Evolutionary conservation across 345 rosid genomes (phyloP).

Genomic region (Eucalyptus cloeziana): DNA sequence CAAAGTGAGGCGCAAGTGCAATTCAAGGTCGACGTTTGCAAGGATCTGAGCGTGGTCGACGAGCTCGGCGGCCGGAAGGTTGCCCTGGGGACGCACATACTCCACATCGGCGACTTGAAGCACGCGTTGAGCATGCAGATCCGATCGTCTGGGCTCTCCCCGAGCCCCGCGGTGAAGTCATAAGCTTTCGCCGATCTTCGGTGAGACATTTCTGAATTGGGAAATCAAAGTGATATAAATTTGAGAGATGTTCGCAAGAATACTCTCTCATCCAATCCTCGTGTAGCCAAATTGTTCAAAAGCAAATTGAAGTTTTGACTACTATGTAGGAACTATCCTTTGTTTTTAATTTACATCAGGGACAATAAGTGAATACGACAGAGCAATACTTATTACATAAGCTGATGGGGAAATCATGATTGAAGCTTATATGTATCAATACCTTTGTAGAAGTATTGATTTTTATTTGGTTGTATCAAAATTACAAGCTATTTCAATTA

Average conservation of each 20-base stretch:
- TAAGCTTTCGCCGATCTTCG: not conserved
- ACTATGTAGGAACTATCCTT: not conserved
- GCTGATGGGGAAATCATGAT: not conserved
- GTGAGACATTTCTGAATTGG: not conserved
- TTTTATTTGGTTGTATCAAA: not conserved
- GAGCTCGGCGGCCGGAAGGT: constrained; percentile 52
- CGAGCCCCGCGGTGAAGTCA: not conserved
- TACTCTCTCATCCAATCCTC: not conserved
- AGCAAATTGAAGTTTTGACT: not conserved
- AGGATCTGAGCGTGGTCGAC: constrained; percentile 68
- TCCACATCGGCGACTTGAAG: constrained; percentile 64
- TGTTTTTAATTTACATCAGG: not conserved
- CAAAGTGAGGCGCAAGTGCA: constrained; percentile 18
- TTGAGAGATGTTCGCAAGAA: not conserved
- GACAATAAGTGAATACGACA: not conserved
- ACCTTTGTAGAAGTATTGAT: not conserved
- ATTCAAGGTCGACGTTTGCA: constrained; percentile 61
- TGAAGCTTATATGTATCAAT: too few species aligned
- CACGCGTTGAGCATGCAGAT: constrained; percentile 45
- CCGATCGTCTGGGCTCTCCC: constrained; percentile 3
- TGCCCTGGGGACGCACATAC: constrained; percentile 51
- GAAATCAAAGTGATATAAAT: not conserved
- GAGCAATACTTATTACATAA: too few species aligned
- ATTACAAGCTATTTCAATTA: too few species aligned
- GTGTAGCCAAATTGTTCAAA: not conserved